Evolutionary conservation across 805 yeast genomes (phyloP), one percentile per base, ranked within the genome.

Genomic region (Lachancea thermotolerans): DNA sequence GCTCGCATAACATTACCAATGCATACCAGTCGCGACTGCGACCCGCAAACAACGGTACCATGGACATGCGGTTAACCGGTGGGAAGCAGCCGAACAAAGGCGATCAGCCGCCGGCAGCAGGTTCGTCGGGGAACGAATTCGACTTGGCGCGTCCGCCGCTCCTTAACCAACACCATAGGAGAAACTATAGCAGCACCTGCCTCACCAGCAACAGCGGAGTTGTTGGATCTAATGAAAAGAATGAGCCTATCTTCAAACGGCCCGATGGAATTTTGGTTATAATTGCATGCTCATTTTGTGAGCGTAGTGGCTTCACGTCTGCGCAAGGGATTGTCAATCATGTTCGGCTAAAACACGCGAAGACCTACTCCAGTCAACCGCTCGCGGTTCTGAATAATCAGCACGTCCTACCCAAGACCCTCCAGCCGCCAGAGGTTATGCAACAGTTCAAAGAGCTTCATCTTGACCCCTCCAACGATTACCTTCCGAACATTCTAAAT

Each of bases 271-370:
- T 82, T 1, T 64, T 82, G 16, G 88, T 85, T 2, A 71, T 79
- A 40, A 69, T 85, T 32, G 79, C 78, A 8, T 85, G 95, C 59
- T 77, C 80, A 1, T 75, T 72, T 41, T 85, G 95, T 62, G 73
- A 70, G 10, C 62, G 90, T 42, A 72, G 79, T 35, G 85, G 83
- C 49, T 85, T 85, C 57, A 80, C 86, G 8, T 77, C 85, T 11
- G 86, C 89, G 0, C 93, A 85, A 58, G 93, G 93, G 12, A 83
- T 85, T 53, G 71, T 84, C 32, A 85, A 84, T 59, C 95, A 85
- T 60, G 77, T 83, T 44, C 70, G 93, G 47, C 73, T 82, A 21
- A 84, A 89, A 8, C 95, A 85, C 59, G 67, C 77, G n/a, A 77
- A 74, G 45, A 86, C 81, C 46, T 84, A 75, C 50, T 74, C 81